These are phyloP conservation scores for Ramaria sp. DNA, from an alignment of 768 basidiomycete species.

Conservation along the genomic window DNA sequence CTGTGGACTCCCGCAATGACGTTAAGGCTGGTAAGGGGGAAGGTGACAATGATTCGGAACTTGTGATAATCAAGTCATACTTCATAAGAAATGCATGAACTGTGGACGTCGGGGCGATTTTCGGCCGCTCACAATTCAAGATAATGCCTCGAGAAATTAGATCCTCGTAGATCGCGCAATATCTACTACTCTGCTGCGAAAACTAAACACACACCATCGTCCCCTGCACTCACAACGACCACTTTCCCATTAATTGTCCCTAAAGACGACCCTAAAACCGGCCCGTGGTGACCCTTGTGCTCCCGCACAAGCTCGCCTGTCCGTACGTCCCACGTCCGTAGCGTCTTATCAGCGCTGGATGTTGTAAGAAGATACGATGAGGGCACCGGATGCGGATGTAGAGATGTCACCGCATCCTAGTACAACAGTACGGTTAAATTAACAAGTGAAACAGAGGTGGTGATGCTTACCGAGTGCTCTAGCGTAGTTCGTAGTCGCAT, in stretches of 20 bases:
- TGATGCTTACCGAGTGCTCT: conserved; percentile 58
- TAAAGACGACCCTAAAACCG: conserved; percentile 66
- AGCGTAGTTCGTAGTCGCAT: conserved; percentile 76
- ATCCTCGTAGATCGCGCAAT: no score
- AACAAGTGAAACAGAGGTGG: neutral
- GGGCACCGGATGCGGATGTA: conserved; percentile 66
- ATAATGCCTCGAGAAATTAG: no score
- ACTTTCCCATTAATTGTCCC: conserved; percentile 49
- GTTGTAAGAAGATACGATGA: conserved; percentile 73
- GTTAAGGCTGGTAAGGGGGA: no score
- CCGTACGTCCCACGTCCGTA: conserved; percentile 90
- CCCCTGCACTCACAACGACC: conserved; percentile 76
- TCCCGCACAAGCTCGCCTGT: conserved; percentile 68
- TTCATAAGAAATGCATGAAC: no score
- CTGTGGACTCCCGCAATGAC: no score
- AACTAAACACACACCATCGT: conserved; percentile 81
- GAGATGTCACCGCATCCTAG: conserved; percentile 80
- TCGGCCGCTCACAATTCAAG: no score
- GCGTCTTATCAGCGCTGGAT: conserved; percentile 74
- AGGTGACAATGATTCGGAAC: no score
- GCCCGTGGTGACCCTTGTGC: conserved; percentile 74
- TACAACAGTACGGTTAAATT: neutral
- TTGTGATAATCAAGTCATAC: no score
- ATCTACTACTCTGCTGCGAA: conserved; percentile 47
- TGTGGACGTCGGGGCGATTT: no score